A percentile compares a stretch with the other conserved stretches of the same genome.
Conservation (phyloP, 331 rosid genomes). For the Dryas integrifolia region DNA sequence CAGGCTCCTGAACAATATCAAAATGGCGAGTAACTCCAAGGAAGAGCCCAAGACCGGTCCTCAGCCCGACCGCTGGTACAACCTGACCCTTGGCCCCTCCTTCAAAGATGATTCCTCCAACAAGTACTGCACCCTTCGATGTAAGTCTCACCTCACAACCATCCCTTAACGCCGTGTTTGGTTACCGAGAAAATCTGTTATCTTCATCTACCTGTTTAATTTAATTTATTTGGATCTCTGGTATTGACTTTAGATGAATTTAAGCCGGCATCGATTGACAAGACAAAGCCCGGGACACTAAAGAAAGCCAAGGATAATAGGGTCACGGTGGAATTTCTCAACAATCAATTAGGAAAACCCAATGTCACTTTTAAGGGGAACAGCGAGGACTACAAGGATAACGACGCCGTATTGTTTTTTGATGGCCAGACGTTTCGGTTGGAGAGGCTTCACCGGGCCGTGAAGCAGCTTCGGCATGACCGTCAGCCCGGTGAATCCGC, state of each 20-base stretch:
- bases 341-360: conserved; percentile 83
- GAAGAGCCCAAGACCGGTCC: conserved; percentile 91
- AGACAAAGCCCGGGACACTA: conserved; percentile 63
- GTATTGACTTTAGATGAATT: conserved; percentile 66
- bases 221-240: background rate
- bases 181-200: conserved; percentile 16
- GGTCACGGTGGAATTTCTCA: conserved; percentile 77
- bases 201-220: too few relatives aligned
- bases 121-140: conserved; percentile 86
- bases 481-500: conserved; percentile 83
- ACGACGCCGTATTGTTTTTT: conserved; percentile 81
- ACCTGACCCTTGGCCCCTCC: conserved; percentile 77
- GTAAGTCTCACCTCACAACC: conserved; percentile 36
- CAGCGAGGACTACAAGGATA: conserved; percentile 79
- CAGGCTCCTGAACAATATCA: background rate
- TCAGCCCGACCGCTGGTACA: conserved; percentile 73
- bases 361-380: conserved; percentile 83
- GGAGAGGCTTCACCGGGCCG: conserved; percentile 77
- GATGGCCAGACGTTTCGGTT: conserved; percentile 70
- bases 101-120: conserved; percentile 77
- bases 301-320: conserved; percentile 84
- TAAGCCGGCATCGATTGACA: conserved; percentile 94
- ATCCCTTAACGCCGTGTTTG: conserved; percentile 13
- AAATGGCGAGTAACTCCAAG: conserved; percentile 69
- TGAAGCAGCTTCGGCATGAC: conserved; percentile 79